Conservation (phyloP, 2,329 filamentous ascomycete species). For the Cryphonectria naterciae region DNA sequence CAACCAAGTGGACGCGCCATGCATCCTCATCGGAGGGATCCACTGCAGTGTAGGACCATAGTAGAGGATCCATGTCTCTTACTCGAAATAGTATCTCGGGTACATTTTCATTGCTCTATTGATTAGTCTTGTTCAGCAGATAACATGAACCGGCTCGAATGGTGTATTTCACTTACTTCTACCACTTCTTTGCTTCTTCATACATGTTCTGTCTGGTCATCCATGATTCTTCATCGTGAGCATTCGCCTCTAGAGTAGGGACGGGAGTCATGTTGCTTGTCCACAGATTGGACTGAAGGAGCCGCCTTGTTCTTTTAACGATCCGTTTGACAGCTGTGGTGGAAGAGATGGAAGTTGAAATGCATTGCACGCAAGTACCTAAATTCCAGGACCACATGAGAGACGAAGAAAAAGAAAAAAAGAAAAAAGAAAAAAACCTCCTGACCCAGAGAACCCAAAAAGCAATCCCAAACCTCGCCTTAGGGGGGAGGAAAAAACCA, state of each 20-base stretch:
- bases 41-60: background rate
- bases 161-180: background rate
- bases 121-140: background rate
- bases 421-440: background rate
- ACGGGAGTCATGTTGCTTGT: background rate
- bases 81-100: background rate
- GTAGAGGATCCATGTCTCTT: background rate
- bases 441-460: constrained; percentile 12
- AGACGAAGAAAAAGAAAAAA: background rate
- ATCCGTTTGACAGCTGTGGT: too few species aligned
- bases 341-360: background rate
- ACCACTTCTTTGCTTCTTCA: background rate
- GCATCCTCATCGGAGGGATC: background rate
- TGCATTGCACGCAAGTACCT: constrained; percentile 23
- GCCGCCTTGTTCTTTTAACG: background rate
- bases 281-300: background rate
- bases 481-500: background rate
- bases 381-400: constrained; percentile 11
- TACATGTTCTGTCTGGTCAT: background rate
- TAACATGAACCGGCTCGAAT: background rate
- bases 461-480: constrained; percentile 11
- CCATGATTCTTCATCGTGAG: background rate
- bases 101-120: background rate
- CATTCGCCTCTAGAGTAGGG: background rate
- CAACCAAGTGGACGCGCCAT: constrained; percentile 1